Base-by-base conservation (phyloP, 2,329 filamentous ascomycete genomes). In the Xylariaceae sp. region DNA sequence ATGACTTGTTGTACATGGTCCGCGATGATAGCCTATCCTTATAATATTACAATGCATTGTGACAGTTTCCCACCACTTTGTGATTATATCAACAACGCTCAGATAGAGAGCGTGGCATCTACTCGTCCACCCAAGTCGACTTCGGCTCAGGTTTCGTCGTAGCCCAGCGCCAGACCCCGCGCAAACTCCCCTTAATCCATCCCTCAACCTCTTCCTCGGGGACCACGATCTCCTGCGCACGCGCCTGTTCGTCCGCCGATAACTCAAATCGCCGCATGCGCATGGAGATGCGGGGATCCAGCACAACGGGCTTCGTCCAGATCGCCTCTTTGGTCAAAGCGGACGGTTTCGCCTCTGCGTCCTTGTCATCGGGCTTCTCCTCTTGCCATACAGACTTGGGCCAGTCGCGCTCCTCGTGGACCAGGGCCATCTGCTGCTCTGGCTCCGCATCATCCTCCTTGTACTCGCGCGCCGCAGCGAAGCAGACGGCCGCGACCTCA, bases 231-330 rank as follows among this genome's bases (percentile, higher is more conserved):
- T 69, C 66, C 34, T 73, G 69, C 1, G 83, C 83, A 42, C 81
- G 75, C 28, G 75, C 77, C 62, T 90, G 86, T 28, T 89, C 83
- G 44, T 86, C 85, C 0, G 77, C 67, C 11, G 65, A 69, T 18
- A 95, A 66, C 59, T 85, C 76, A 56, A 93, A 94, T 39, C 78
- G 79, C 42, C 85, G 76, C 91, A 97, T 96, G 39, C 88, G 81
- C 55, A 74, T 73, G 4, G 78, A 78, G 47, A 96, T 82, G 29
- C 90, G 77, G 11, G 79, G 67, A 60, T 98, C 90, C 9, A 95
- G 61, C 2, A 86, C 81, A 39, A 96, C 70, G 9, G 82, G 77
- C 40, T 83, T 79, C 8, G 85, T 64, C 87, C 88, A 95, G 37
- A 90, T 82, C 54, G 77, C 79, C 64, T 90, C 87, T 48, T 57